These are phyloP conservation scores for Picochlorum sp. DNA, from an alignment of 139 green algal genomes.

Conservation along the genomic window DNA sequence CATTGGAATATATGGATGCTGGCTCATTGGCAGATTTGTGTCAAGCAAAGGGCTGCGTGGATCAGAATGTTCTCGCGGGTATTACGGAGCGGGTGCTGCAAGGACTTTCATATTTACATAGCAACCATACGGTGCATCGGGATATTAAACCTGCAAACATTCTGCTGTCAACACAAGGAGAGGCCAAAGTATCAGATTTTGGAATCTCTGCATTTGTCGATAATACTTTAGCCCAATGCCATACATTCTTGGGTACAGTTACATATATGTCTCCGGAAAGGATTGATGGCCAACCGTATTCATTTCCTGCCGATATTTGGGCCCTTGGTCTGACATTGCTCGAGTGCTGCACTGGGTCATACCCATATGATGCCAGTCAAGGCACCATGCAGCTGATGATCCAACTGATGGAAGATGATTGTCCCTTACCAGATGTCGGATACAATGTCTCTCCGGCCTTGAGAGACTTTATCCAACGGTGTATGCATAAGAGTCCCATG, in stretches of 20 bases:
- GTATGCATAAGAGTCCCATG: slow-evolving; percentile 62
- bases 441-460: slow-evolving; percentile 54
- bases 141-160: slow-evolving; percentile 95
- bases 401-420: slow-evolving; percentile 52
- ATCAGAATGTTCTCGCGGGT: slow-evolving; percentile 68
- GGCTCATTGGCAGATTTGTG: slow-evolving; percentile 80
- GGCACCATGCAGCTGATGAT: slow-evolving; percentile 76
- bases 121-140: slow-evolving; percentile 63
- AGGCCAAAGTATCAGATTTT: slow-evolving; percentile 87
- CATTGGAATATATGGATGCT: slow-evolving; percentile 95
- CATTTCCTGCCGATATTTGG: slow-evolving; percentile 75
- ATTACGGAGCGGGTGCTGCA: slow-evolving; percentile 60
- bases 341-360: slow-evolving; percentile 77
- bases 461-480: slow-evolving; percentile 64
- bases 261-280: slow-evolving; percentile 98
- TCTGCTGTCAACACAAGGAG: slow-evolving; percentile 62
- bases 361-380: slow-evolving; percentile 74
- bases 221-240: slow-evolving; percentile 70
- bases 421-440: slow-evolving; percentile 32
- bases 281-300: slow-evolving; percentile 78
- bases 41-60: slow-evolving; percentile 51
- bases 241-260: slow-evolving; percentile 84
- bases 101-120: slow-evolving; percentile 77
- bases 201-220: slow-evolving; percentile 81
- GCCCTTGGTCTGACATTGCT: slow-evolving; percentile 79